Percentiles rank a stretch among this genome's conserved stretches.
These are phyloP conservation scores for Cordyceps cicadae DNA, from an alignment of 2,329 filamentous ascomycete species.

Conservation along the genomic window DNA sequence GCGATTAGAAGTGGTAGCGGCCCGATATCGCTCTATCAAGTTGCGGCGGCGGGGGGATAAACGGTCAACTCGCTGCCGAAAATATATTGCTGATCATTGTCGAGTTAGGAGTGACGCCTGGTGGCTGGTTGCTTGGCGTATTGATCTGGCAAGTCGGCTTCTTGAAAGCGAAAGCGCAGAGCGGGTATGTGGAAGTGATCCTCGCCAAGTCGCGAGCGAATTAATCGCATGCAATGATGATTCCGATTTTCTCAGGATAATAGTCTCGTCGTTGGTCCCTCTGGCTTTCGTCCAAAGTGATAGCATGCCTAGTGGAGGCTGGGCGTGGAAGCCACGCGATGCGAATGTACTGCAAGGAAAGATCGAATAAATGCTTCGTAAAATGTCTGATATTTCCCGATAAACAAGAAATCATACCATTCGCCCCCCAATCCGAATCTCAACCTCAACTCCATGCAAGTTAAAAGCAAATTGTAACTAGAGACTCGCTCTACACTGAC, in stretches of 20 bases:
- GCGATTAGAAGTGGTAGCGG: background rate
- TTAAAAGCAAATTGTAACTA: background rate
- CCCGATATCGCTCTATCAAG: slow-evolving; percentile 5
- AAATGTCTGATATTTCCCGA: background rate
- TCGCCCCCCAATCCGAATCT: too few relatives aligned
- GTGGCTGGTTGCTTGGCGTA: background rate
- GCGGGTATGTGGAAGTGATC: too few relatives aligned
- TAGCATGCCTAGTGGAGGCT: too few relatives aligned
- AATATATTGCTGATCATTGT: background rate
- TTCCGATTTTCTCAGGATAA: background rate
- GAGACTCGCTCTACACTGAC: background rate
- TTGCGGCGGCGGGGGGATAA: too few relatives aligned
- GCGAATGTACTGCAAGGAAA: background rate
- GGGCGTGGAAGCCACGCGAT: too few relatives aligned
- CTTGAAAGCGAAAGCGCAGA: background rate
- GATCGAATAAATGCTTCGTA: background rate
- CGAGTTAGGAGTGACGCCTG: background rate
- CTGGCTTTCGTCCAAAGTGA: too few relatives aligned
- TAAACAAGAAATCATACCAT: background rate
- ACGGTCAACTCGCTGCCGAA: too few relatives aligned
- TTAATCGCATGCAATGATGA: background rate
- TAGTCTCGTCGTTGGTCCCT: background rate
- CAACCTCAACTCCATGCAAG: background rate
- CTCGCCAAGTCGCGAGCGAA: too few relatives aligned
- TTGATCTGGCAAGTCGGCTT: background rate